A percentile compares a stretch with the other conserved stretches of the same genome.
Conservation (phyloP, 768 basidiomycete species). For the Hericium alpestre region DNA sequence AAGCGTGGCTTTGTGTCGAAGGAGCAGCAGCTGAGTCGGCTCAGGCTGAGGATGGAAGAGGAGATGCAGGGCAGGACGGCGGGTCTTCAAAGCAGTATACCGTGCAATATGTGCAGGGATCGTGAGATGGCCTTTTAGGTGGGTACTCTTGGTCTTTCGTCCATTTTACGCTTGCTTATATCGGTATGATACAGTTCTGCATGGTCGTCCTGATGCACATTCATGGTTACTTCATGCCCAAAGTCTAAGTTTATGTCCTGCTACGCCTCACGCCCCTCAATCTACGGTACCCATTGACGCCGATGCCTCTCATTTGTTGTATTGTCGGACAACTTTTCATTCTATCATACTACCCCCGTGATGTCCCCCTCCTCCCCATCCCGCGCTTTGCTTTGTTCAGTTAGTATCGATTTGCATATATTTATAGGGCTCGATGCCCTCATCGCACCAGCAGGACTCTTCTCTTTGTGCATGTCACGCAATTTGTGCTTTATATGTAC, state of each 20-base stretch:
- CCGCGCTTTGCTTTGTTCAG: neutral
- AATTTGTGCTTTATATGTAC: neutral
- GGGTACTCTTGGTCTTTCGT: neutral
- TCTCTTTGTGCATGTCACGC: neutral
- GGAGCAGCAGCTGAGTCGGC: conserved; percentile 55
- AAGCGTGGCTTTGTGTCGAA: conserved; percentile 43
- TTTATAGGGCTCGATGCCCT: neutral
- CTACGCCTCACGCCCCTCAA: neutral
- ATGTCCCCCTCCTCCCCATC: neutral
- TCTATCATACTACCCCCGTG: neutral
- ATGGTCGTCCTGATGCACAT: neutral
- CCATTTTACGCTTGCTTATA: neutral
- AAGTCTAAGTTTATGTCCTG: neutral
- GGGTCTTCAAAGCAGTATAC: neutral
- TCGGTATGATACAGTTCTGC: neutral
- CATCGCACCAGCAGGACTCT: neutral
- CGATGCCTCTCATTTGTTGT: neutral
- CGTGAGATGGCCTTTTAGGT: neutral
- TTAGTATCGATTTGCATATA: neutral
- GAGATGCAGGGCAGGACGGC: conserved; percentile 13
- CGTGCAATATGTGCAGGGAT: neutral
- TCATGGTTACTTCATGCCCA: neutral
- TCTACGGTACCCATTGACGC: neutral
- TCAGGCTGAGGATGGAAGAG: conserved; percentile 43
- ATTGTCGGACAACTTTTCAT: neutral